Conservation (phyloP, 768 basidiomycete genomes). For the Ramaria sp. region DNA sequence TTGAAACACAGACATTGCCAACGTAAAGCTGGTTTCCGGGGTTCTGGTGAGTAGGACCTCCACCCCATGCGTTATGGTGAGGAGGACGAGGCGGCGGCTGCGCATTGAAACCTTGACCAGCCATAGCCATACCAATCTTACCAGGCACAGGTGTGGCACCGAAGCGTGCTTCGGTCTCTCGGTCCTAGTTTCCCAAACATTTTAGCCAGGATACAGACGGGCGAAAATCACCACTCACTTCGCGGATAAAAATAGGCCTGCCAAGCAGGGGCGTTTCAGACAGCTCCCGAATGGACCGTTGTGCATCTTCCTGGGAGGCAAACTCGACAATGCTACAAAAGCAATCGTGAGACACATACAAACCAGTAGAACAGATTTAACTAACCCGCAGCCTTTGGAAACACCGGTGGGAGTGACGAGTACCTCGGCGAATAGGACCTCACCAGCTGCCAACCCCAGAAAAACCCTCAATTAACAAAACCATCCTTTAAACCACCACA, state of each 20-base stretch:
- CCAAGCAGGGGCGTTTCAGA: conserved; percentile 87
- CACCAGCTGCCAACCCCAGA: conserved; percentile 93
- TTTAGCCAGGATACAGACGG: not conserved
- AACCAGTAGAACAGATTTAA: conserved; percentile 11
- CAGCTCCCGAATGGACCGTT: conserved; percentile 81
- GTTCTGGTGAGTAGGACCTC: conserved; percentile 24
- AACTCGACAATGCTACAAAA: conserved; percentile 84
- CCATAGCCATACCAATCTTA: conserved; percentile 93
- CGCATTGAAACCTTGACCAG: conserved; percentile 75
- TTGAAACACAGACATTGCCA: conserved; percentile 56
- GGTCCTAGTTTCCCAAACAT: conserved; percentile 50
- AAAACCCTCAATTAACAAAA: conserved; percentile 80
- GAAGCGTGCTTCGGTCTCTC: conserved; percentile 91
- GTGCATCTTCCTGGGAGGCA: conserved; percentile 78
- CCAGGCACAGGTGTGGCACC: conserved; percentile 93
- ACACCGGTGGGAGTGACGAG: conserved; percentile 92
- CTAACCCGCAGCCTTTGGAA: conserved; percentile 98
- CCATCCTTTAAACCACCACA: conserved; percentile 49
- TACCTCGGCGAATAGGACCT: conserved; percentile 99
- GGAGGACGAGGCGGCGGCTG: conserved; percentile 76
- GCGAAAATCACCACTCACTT: conserved; percentile 45
- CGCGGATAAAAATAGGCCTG: conserved; percentile 91
- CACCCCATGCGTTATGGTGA: conserved; percentile 54
- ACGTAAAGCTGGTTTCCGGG: conserved; percentile 93
- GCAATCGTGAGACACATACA: not conserved